phyloP scores from a whole-genome alignment of 495 filamentous ascomycete species.

The Evernia prunastri region DNA sequence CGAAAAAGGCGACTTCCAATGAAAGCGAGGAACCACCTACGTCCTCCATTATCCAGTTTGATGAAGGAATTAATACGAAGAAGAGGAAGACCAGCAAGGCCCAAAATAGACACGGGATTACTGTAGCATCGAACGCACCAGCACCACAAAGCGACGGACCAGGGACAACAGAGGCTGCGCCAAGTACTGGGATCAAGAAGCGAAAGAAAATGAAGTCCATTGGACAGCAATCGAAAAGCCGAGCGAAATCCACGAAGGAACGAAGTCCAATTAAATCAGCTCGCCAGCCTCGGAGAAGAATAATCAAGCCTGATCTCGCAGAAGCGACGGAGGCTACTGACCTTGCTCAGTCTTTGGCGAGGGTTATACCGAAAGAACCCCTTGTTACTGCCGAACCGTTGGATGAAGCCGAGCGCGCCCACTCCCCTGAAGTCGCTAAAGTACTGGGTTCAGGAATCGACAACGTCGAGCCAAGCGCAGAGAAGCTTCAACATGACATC shows the following conservation, averaged over 20 bases:
- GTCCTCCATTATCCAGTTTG: conserved; percentile 4
- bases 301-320: not conserved
- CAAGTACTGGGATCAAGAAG: conserved; percentile 18
- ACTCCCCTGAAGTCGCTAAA: not conserved
- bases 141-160: conserved; percentile 7
- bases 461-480: not conserved
- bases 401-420: not conserved
- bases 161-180: not conserved
- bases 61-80: not conserved
- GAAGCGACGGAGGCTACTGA: not conserved
- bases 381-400: not conserved
- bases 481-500: not conserved
- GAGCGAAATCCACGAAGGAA: conserved; percentile 5
- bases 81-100: conserved; percentile 11
- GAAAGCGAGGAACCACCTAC: not conserved
- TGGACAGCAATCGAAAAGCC: conserved; percentile 20
- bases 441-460: not conserved
- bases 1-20: not conserved
- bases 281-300: not conserved
- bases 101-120: not conserved
- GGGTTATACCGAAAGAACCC: not conserved
- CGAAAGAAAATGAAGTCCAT: conserved; percentile 27
- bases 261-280: not conserved
- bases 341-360: not conserved
- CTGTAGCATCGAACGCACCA: not conserved